Base-by-base conservation (phyloP, 129 eudicot genomes). In the Centaurea solstitialis region DNA sequence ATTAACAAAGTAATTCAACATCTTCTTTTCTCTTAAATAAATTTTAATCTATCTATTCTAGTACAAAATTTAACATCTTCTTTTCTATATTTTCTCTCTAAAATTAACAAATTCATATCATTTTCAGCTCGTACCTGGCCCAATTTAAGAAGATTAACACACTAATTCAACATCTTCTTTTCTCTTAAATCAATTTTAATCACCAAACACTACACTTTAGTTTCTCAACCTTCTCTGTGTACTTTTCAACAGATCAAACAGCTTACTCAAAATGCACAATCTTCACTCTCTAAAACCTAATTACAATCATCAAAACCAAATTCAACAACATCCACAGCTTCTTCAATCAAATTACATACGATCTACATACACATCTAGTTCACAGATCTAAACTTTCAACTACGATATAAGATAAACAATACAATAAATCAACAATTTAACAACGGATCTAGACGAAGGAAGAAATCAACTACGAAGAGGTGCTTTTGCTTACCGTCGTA, bases 401-500 rank as follows among this genome's bases (percentile, higher is more conserved):
- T 64, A 73, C 6, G 9, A 35, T n/a, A 68, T 26, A 26, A 57
- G 9, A 35, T 23, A 68, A 57, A 23, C 45, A 38, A 65, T 11
- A 66, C 22, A 21, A 18, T 61, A 68, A 75, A 71, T 72, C 24
- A 1, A 77, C 26, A 70, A 37, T 33, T 23, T 15, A 66, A 57
- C 70, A 64, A 78, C 85, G 74, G 86, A 89, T 84, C 86, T 79
- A 82, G 78, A 68, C 57, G 41, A 68, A 40, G 66, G 28, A 40
- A 45, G 74, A 78, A 21, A n/a, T n/a, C n/a, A n/a, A n/a, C n/a
- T 18, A 70, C 0, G 18, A 79, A 79, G 53, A 79, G 78, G 26
- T 70, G 65, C 71, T 77, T 26, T 77, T 26, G 30, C 30, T 26
- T 13, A 87, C 91, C 91, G 79, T 87, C 88, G 24, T 87, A 87